Base-by-base conservation (phyloP, 2,329 filamentous ascomycete genomes). In the Elsinoe australis region DNA sequence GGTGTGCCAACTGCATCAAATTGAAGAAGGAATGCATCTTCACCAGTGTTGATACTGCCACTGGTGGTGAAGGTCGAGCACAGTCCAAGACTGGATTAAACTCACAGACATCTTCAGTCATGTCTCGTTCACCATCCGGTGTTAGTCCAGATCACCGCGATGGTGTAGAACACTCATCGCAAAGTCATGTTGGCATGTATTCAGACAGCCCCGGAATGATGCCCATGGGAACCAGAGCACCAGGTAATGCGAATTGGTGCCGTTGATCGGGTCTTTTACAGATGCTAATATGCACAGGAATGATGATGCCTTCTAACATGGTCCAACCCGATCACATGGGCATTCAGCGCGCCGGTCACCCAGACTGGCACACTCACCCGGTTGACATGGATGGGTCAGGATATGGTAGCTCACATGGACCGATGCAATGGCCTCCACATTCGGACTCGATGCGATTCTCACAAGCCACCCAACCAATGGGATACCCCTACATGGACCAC, bases 1-100 rank as follows among this genome's bases (percentile, higher is more conserved):
- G 88, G 54, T 96, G 90, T 67, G 79, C 84, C 55, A 95, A 94
- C 69, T 96, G 90, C 67, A 94, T 95, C 59, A 81, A 88, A 38
- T 71, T 96, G 61, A 94, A 94, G 66, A 95, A 94, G 61, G 87
- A 95, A 55, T 96, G 90, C 67, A 87, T 84, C 62, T 96, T 94
- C 67, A 85, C 82, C 58, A 86, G 89, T 0, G 89, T 95, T 17
- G 88, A 95, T 22, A 50, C 49, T 5, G 55, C 85, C 88, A 62
- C 76, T 79, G 55, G 78, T 76, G 19, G 72, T 74, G 69, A 71
- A 50, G 71, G 70, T 56, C 70, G 70, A 52, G 59, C 68, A 32
- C 68, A 70, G 22, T 62, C 67, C 10, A 54, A 51, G 26, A 12
- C 17, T 5, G 33, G 46, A n/a, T 14, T 45, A 17, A 46, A 33